Percentiles rank a stretch among this genome's conserved stretches.
Conservation (phyloP, 2,329 filamentous ascomycete genomes). For the Pseudogymnoascus pannorum region DNA sequence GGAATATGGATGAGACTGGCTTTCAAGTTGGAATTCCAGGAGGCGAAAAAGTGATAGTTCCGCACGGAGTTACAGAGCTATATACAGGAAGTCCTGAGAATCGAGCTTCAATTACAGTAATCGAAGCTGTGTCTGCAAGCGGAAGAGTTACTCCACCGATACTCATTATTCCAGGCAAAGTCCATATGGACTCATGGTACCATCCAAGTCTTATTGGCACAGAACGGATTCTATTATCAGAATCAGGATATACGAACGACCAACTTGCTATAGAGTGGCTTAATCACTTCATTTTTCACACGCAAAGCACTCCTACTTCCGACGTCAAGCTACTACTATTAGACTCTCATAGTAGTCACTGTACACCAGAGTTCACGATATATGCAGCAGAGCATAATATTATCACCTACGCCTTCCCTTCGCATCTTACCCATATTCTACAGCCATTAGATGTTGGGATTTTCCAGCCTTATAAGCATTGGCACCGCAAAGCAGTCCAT, state of each 20-base stretch:
- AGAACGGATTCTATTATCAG: too few relatives aligned
- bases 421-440: background rate
- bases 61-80: background rate
- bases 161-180: too few relatives aligned
- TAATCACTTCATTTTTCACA: background rate
- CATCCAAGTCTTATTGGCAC: background rate
- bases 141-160: background rate
- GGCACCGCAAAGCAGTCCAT: background rate
- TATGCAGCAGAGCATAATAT: background rate
- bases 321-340: background rate
- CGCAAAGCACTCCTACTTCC: background rate
- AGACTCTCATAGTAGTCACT: background rate
- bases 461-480: background rate
- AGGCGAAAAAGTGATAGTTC: background rate
- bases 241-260: background rate
- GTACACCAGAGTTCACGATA: background rate
- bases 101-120: background rate
- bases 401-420: background rate
- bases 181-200: background rate
- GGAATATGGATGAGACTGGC: too few relatives aligned
- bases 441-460: constrained; percentile 4
- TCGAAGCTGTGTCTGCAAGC: background rate
- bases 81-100: background rate
- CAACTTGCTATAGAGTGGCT: too few relatives aligned
- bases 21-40: background rate